These are phyloP conservation scores for Pichia sporocuriosa DNA, from an alignment of 805 yeast species.

Conservation along the genomic window DNA sequence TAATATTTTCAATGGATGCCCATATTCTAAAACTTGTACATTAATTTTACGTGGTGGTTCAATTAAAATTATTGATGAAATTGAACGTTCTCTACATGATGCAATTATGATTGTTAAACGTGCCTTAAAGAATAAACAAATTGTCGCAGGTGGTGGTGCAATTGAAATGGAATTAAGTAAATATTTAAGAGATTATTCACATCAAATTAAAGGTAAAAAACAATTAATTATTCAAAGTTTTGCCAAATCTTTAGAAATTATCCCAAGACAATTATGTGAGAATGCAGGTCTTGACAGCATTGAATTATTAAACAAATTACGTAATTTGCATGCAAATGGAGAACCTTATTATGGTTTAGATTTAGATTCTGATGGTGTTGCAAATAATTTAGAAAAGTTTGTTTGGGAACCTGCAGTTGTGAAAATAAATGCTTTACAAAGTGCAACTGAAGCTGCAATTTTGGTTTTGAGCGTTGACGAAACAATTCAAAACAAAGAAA, in stretches of 20 bases:
- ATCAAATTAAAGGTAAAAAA: slow-evolving; percentile 90
- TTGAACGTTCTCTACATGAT: slow-evolving; percentile 94
- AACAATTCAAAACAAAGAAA: slow-evolving; percentile 71
- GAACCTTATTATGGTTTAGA: slow-evolving; percentile 91
- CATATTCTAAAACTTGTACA: slow-evolving; percentile 89
- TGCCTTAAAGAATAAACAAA: slow-evolving; percentile 75
- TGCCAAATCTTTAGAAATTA: slow-evolving; percentile 91
- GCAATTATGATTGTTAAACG: slow-evolving; percentile 98
- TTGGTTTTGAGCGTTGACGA: slow-evolving; percentile 93
- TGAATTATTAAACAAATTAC: slow-evolving; percentile 81
- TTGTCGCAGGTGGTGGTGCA: slow-evolving; percentile 99
- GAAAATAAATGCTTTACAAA: slow-evolving; percentile 84
- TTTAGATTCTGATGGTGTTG: slow-evolving; percentile 74
- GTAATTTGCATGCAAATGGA: slow-evolving; percentile 93
- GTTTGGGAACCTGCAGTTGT: slow-evolving; percentile 99
- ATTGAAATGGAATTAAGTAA: slow-evolving; percentile 95
- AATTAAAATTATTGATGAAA: slow-evolving; percentile 97
- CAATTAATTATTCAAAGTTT: slow-evolving; percentile 87
- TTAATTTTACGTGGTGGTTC: slow-evolving; percentile 95
- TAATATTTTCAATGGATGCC: slow-evolving; percentile 88
- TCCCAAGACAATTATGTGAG: slow-evolving; percentile 96
- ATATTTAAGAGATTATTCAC: slow-evolving; percentile 78
- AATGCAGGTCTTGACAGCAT: slow-evolving; percentile 99
- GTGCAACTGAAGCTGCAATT: slow-evolving; percentile 96
- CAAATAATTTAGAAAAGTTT: slow-evolving; percentile 75